A percentile compares a stretch with the other conserved stretches of the same genome.
Conservation (phyloP, 192 early-diverging fungal genomes). For the Coemansia sp. region DNA sequence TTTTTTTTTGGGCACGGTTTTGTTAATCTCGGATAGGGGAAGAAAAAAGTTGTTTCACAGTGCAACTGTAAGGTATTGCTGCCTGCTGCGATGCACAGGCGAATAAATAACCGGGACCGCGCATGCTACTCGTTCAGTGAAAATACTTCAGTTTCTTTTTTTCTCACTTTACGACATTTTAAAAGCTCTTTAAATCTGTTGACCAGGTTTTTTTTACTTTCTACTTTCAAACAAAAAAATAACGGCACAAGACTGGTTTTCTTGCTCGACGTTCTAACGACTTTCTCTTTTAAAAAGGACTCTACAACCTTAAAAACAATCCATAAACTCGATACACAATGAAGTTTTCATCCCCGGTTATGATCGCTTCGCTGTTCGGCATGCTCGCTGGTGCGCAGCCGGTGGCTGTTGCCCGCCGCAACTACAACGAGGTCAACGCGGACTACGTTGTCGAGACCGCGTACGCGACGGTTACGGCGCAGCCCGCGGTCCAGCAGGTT, state of each 20-base stretch:
- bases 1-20: no score
- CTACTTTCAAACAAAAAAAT: not conserved
- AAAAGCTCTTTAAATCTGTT: conserved; percentile 15
- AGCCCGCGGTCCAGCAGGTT: not conserved
- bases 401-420: conserved; percentile 1
- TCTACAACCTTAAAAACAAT: not conserved
- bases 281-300: no score
- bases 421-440: conserved; percentile 13
- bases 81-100: no score
- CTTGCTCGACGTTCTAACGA: no score
- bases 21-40: no score
- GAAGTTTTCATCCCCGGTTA: conserved; percentile 34
- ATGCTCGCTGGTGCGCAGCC: conserved; percentile 33
- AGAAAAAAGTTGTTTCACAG: no score
- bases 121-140: no score
- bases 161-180: conserved; percentile 9
- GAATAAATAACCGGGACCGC: no score
- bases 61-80: no score
- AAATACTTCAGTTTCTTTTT: not conserved
- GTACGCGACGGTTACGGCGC: not conserved
- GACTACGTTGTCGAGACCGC: not conserved
- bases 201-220: conserved; percentile 20
- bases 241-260: not conserved
- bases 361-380: conserved; percentile 25
- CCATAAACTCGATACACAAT: conserved; percentile 13